Conservation (phyloP, 768 basidiomycete genomes). For the Boletus rubescentipes region DNA sequence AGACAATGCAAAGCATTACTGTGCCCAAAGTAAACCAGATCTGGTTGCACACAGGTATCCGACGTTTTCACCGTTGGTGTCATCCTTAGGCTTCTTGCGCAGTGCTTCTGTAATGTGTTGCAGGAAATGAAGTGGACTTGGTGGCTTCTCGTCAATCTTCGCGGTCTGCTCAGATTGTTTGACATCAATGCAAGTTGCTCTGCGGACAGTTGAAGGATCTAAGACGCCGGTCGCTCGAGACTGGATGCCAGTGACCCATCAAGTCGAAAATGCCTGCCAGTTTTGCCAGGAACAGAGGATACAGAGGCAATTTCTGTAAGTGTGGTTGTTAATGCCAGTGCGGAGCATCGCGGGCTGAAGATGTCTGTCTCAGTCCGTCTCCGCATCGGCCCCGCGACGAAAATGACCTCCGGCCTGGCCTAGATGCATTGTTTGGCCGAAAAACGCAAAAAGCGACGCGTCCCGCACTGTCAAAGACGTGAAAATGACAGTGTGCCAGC, state of each 20-base stretch:
- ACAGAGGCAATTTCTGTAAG: neutral
- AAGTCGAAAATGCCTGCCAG: too few species aligned
- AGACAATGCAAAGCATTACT: neutral
- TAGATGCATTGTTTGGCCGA: too few species aligned
- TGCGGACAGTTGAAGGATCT: neutral
- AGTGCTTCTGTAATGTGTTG: neutral
- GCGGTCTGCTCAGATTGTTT: neutral
- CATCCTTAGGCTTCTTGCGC: neutral
- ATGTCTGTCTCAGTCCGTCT: neutral
- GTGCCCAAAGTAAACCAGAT: neutral
- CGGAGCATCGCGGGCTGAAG: neutral
- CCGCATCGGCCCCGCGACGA: neutral
- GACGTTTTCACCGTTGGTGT: neutral
- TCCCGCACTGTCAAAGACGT: too few species aligned
- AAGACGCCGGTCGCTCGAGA: too few species aligned
- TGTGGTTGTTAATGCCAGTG: neutral
- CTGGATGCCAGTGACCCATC: neutral
- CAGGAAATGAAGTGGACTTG: neutral
- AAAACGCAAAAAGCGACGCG: neutral
- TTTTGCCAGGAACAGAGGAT: neutral
- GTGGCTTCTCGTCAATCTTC: neutral
- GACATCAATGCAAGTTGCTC: neutral
- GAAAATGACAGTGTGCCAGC: neutral
- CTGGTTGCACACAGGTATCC: neutral
- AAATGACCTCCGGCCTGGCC: too few species aligned